phyloP scores from a whole-genome alignment of 2,329 filamentous ascomycete genomes.

The Fusarium odoratissimum region DNA sequence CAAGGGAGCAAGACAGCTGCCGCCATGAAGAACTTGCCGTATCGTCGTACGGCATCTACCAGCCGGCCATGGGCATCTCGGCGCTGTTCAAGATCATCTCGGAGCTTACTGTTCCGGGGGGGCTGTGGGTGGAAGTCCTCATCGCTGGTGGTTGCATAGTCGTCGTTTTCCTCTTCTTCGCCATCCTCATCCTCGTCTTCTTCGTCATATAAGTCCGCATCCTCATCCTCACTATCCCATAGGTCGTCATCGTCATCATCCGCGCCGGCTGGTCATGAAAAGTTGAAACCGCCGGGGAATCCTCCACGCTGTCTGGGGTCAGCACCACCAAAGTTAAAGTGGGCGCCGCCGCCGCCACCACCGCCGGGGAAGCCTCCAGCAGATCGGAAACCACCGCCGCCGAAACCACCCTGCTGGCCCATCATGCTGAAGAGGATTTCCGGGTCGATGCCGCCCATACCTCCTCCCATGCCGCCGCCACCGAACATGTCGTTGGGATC shows the following conservation, averaged over 20 bases:
- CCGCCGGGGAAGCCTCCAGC: constrained; percentile 61
- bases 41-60: constrained; percentile 56
- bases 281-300: constrained; percentile 54
- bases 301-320: constrained; percentile 53
- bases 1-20: constrained; percentile 61
- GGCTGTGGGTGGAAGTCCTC: constrained; percentile 34
- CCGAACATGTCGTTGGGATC: constrained; percentile 90
- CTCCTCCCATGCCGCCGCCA: constrained; percentile 72
- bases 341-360: constrained; percentile 64
- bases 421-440: constrained; percentile 88
- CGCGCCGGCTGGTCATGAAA: constrained; percentile 62
- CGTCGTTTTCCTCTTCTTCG: constrained; percentile 43
- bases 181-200: constrained; percentile 42
- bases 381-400: constrained; percentile 64
- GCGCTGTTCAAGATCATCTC: constrained; percentile 47
- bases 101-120: constrained; percentile 42
- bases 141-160: constrained; percentile 35
- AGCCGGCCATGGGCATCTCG: constrained; percentile 52
- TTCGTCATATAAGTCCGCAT: constrained; percentile 40
- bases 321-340: constrained; percentile 66
- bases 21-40: constrained; percentile 56
- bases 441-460: constrained; percentile 77
- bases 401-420: constrained; percentile 71
- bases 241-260: constrained; percentile 48
- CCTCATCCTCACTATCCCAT: constrained; percentile 51